A percentile compares a stretch with the other conserved stretches of the same genome.
These are phyloP conservation scores for Canariomyces notabilis DNA, from an alignment of 2,329 filamentous ascomycete species.

Conservation along the genomic window DNA sequence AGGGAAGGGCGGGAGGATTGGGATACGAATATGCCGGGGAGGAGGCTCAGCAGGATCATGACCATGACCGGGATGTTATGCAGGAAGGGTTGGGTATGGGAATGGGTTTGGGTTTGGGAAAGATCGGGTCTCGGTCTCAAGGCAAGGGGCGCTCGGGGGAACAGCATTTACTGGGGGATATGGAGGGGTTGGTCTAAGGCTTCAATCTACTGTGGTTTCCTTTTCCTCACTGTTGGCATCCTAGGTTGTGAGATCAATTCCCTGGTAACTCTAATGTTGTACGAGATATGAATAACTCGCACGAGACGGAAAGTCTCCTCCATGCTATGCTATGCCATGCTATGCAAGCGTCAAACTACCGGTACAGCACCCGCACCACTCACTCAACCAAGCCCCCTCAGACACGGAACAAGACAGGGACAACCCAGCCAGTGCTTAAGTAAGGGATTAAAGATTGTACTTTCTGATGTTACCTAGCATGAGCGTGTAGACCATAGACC, in stretches of 20 bases:
- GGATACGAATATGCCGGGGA: background rate
- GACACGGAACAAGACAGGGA: background rate
- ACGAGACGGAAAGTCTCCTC: too few relatives aligned
- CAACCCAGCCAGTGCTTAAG: background rate
- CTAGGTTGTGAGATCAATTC: too few relatives aligned
- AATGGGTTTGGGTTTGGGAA: background rate
- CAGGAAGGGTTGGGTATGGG: background rate
- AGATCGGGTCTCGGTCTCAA: background rate
- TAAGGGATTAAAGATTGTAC: slow-evolving; percentile 1
- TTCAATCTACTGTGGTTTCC: too few relatives aligned
- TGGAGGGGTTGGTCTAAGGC: slow-evolving; percentile 10
- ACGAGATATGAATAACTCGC: too few relatives aligned
- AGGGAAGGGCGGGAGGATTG: background rate
- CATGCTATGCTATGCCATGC: too few relatives aligned
- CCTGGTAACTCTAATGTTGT: too few relatives aligned
- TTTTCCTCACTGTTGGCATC: too few relatives aligned
- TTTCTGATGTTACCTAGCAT: background rate
- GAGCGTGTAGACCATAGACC: too few relatives aligned
- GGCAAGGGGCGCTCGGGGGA: slow-evolving; percentile 9
- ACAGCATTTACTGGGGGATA: slow-evolving; percentile 16
- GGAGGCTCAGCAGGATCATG: background rate
- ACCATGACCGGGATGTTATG: background rate
- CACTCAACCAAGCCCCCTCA: too few relatives aligned
- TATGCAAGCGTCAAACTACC: too few relatives aligned
- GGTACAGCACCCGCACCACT: too few relatives aligned